phyloP scores from a whole-genome alignment of 352 stramenopile genomes.

The Thalassiosira delicatula region DNA sequence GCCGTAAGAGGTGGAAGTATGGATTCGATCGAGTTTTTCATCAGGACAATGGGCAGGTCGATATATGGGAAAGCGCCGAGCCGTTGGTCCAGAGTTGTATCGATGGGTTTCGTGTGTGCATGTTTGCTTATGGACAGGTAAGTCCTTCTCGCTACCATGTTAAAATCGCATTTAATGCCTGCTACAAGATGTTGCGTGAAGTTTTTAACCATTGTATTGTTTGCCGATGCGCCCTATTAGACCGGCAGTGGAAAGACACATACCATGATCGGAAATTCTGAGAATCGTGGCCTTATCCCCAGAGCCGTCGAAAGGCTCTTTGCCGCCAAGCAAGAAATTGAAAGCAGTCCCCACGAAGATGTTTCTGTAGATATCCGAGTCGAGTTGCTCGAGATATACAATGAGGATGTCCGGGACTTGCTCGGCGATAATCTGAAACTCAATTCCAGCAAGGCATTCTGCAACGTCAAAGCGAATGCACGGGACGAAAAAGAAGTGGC shows the following conservation, averaged over 20 bases:
- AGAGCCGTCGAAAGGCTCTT: slow-evolving; percentile 84
- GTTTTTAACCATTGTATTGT: no score
- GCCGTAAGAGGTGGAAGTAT: slow-evolving; percentile 72
- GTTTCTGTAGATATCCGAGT: slow-evolving; percentile 73
- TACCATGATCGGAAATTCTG: slow-evolving; percentile 81
- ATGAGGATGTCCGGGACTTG: slow-evolving; percentile 94
- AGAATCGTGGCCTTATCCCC: slow-evolving; percentile 83
- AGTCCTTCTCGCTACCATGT: no score
- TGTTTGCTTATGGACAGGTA: no score
- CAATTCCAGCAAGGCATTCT: slow-evolving; percentile 67
- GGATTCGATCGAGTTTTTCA: slow-evolving; percentile 84
- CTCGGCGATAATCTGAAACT: slow-evolving; percentile 82
- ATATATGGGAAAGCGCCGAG: no score
- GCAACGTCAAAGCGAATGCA: slow-evolving; percentile 60
- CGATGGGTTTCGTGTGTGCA: no score
- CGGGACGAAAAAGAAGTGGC: slow-evolving; percentile 66
- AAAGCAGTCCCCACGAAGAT: slow-evolving; percentile 53
- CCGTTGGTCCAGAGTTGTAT: no score
- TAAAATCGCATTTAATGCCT: slow-evolving; percentile 88
- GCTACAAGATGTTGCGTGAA: no score
- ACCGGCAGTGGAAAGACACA: slow-evolving; percentile 75
- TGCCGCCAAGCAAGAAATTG: slow-evolving; percentile 73
- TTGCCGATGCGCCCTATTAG: slow-evolving; percentile 96
- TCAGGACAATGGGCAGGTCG: no score
- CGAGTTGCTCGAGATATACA: slow-evolving; percentile 97